phyloP scores from a whole-genome alignment of 2,329 filamentous ascomycete species.

The Aspergillus pseudonomiae region DNA sequence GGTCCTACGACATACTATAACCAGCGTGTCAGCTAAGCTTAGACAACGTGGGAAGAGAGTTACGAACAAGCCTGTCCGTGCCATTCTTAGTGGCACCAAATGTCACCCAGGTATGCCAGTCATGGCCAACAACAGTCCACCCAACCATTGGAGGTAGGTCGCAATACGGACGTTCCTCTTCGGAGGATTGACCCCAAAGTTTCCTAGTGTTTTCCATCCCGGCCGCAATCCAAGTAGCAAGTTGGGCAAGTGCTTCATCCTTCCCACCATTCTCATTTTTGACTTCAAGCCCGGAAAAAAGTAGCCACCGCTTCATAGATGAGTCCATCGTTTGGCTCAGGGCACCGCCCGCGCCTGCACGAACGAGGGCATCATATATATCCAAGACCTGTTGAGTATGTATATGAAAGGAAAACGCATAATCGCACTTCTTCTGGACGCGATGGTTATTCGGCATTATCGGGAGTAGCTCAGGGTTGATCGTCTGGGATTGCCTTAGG shows the following conservation, averaged over 20 bases:
- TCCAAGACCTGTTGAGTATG: neutral
- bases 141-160: constrained; percentile 3
- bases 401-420: neutral
- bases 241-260: neutral
- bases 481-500: neutral
- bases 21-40: neutral
- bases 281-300: neutral
- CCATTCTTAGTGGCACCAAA: neutral
- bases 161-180: neutral
- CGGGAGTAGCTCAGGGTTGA: neutral
- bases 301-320: neutral
- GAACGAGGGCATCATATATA: neutral
- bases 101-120: constrained; percentile 8
- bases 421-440: neutral
- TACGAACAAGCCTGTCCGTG: neutral
- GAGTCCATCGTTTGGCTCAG: neutral
- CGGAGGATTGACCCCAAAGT: neutral
- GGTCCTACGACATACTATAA: neutral
- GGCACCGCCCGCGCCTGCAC: neutral
- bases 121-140: constrained; percentile 6
- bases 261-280: neutral
- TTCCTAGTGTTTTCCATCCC: neutral
- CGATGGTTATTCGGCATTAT: neutral
- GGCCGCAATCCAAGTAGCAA: neutral
- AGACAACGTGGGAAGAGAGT: neutral